phyloP scores from a whole-genome alignment of 1,284 basidiomycete species.

The Cryptococcus deneoformans region DNA sequence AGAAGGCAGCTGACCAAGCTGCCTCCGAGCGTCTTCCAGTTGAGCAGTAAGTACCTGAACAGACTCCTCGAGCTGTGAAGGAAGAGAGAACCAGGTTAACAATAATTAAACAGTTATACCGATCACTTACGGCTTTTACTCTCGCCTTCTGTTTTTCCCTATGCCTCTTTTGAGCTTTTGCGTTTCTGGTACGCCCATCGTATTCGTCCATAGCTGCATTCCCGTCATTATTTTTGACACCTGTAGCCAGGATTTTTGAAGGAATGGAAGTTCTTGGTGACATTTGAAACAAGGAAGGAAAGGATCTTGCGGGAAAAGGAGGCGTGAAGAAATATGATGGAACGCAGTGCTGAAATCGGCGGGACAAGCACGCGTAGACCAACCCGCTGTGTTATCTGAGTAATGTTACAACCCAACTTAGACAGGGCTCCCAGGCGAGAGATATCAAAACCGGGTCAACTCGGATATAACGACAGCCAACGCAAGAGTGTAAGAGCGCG shows the following conservation, averaged over 20 bases:
- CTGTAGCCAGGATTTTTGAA: constrained; percentile 7
- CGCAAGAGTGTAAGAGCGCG: no score
- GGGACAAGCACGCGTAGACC: no score
- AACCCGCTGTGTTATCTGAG: no score
- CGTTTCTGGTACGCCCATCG: constrained; percentile 60
- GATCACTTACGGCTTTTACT: constrained; percentile 69
- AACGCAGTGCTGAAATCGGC: no score
- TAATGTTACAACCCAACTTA: no score
- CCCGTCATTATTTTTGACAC: constrained; percentile 10
- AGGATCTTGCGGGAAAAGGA: no score
- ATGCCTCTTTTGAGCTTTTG: constrained; percentile 84
- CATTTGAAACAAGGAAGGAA: constrained; percentile 4
- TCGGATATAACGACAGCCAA: no score
- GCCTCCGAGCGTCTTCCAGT: constrained; percentile 42
- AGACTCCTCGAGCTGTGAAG: constrained; percentile 38
- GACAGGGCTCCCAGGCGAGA: no score
- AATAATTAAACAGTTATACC: not conserved
- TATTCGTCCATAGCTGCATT: constrained; percentile 29
- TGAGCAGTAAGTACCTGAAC: constrained; percentile 37
- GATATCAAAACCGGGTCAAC: no score
- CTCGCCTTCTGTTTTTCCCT: constrained; percentile 90
- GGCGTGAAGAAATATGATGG: no score
- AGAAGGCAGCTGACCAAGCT: constrained; percentile 31
- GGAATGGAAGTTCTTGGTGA: constrained; percentile 12
- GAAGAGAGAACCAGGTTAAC: not conserved